These are phyloP conservation scores for Zoysia matrella DNA, from an alignment of 202 grass and related monocot species.

Conservation along the genomic window DNA sequence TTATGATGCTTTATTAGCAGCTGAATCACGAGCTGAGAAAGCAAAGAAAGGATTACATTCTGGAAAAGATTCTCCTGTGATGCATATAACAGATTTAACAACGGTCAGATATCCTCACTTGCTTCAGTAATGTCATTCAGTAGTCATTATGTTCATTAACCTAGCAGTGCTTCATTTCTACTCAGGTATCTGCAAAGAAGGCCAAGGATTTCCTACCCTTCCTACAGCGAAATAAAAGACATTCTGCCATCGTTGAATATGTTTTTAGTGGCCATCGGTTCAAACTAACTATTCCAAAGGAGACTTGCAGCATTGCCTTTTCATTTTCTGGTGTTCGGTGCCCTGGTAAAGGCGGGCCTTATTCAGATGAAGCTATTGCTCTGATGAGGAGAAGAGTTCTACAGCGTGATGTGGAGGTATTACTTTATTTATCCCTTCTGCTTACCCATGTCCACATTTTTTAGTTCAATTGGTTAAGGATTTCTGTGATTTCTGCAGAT, in stretches of 20 bases:
- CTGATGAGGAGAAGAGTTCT: constrained; percentile 75
- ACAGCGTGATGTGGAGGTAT: constrained; percentile 72
- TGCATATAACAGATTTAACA: constrained; percentile 82
- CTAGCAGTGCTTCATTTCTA: background rate
- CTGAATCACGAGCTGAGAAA: constrained; percentile 75
- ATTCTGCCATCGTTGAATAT: constrained; percentile 76
- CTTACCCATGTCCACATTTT: background rate
- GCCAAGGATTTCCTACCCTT: constrained; percentile 81
- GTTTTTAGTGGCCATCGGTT: constrained; percentile 80
- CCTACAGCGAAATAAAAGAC: constrained; percentile 68
- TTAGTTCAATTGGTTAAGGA: background rate
- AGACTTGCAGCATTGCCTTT: constrained; percentile 72
- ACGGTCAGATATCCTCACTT: constrained; percentile 43
- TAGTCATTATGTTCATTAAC: too few species aligned
- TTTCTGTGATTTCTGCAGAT: constrained; percentile 52
- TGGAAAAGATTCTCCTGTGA: constrained; percentile 61
- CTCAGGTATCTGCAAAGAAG: constrained; percentile 76
- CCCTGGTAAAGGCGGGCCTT: constrained; percentile 61
- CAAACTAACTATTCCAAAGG: constrained; percentile 77
- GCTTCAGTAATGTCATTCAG: too few species aligned
- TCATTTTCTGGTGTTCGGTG: constrained; percentile 76
- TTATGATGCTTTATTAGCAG: constrained; percentile 74
- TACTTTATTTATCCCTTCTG: background rate
- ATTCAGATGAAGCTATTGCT: constrained; percentile 62
- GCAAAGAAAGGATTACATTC: constrained; percentile 80